These are phyloP conservation scores for Tylopilus felleus DNA, from an alignment of 768 basidiomycete species.

Conservation along the genomic window DNA sequence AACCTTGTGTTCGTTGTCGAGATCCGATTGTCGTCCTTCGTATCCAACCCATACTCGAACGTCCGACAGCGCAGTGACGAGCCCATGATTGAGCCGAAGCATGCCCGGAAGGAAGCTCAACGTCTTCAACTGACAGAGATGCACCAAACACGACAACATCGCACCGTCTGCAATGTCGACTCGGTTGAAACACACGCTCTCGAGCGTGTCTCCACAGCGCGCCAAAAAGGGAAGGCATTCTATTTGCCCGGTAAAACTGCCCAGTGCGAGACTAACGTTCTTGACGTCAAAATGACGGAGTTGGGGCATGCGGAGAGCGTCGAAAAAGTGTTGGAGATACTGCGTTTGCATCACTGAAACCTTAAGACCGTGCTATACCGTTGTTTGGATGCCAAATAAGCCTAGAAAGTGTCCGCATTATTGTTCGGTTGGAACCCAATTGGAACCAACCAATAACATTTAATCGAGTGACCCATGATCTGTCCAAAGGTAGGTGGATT, in stretches of 20 bases:
- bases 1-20: too few relatives aligned
- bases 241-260: constrained; percentile 22
- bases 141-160: constrained; percentile 22
- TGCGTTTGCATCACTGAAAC: too few relatives aligned
- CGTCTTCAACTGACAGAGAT: constrained; percentile 15
- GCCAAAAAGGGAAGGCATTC: constrained; percentile 27
- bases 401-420: too few relatives aligned
- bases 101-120: constrained; percentile 24
- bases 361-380: too few relatives aligned
- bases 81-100: constrained; percentile 30
- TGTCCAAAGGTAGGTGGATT: too few relatives aligned
- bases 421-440: too few relatives aligned
- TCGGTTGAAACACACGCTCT: constrained; percentile 20
- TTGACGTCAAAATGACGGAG: constrained; percentile 24
- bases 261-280: constrained; percentile 29
- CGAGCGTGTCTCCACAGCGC: constrained; percentile 29
- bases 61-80: constrained; percentile 21
- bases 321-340: constrained; percentile 25
- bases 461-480: too few relatives aligned
- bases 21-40: constrained; percentile 27
- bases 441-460: too few relatives aligned
- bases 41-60: constrained; percentile 30
- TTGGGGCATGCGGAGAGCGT: constrained; percentile 23
- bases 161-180: constrained; percentile 22
- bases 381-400: too few relatives aligned